Evolutionary conservation across 305 asterid genomes (phyloP).

Genomic region (Salvia sclarea): DNA sequence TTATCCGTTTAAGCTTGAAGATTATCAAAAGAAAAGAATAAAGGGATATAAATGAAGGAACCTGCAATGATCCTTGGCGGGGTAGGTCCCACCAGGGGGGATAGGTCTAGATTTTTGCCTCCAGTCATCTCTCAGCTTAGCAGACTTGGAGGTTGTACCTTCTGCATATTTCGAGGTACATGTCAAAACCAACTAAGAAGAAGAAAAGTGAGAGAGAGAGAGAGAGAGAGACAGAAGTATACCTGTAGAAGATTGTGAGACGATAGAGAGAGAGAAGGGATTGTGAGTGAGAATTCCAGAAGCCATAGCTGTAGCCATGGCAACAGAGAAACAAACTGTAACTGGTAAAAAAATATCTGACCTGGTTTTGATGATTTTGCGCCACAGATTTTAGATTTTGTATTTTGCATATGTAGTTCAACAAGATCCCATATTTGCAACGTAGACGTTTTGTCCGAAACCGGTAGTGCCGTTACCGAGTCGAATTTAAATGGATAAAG

Average conservation of each 20-base stretch:
- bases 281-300: conserved; percentile 45
- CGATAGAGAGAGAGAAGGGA: conserved; percentile 49
- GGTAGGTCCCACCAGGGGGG: conserved; percentile 95
- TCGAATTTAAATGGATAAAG: too few species aligned
- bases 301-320: conserved; percentile 44
- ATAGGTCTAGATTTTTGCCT: conserved; percentile 82
- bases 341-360: background rate
- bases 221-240: background rate
- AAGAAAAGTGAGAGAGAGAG: background rate
- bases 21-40: background rate
- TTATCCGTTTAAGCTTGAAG: background rate
- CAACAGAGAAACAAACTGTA: background rate
- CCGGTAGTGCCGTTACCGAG: too few species aligned
- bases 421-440: background rate
- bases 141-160: conserved; percentile 48
- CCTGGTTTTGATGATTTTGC: conserved; percentile 13
- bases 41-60: conserved; percentile 30
- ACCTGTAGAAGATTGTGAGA: conserved; percentile 59
- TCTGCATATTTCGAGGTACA: conserved; percentile 39
- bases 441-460: background rate
- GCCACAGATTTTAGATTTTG: conserved; percentile 32
- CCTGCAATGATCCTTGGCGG: conserved; percentile 99
- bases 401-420: background rate
- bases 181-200: background rate
- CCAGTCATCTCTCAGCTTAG: conserved; percentile 86